Evolutionary conservation across 306 rosid genomes (phyloP), one percentile per base, ranked within the genome.

Genomic region (Cicer pinnatifidum): DNA sequence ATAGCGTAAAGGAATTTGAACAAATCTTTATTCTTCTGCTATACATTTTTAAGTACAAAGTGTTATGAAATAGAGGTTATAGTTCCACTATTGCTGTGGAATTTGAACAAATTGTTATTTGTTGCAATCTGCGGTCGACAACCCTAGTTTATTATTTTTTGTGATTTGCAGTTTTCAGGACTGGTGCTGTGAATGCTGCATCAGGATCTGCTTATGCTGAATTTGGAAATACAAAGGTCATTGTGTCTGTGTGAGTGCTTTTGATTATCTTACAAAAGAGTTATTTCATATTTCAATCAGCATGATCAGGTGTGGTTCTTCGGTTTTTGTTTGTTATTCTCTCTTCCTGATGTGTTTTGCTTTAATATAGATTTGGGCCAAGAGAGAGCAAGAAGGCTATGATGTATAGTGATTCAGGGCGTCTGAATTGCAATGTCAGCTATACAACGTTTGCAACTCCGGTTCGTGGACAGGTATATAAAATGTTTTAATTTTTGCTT

Each of bases 341-440:
- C 11, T 71, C 53, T 45, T 11, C 71, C 62, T 66, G 56, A 58
- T 52, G 35, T 56, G n/a, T n/a, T 82, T 41, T 53, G 39, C 41
- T 15, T n/a, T 43, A 16, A 17, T 67, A 67, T 77, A 94, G 96
- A 72, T 94, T 94, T 78, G 99, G 99, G 67, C 99, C 99, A 13
- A 90, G 97, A 75, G 99, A 94, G 87, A 94, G 99, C 76, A 94
- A 91, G 88, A 94, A 94, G 77, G 97, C 99, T 12, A 89, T 90
- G 97, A 67, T 85, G 92, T 94, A 90, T 83, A 94, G 97, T 56
- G 99, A 91, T 67, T 78, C 74, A 1, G 99, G 97, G 69, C 91
- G 97, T 20, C 81, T 94, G 65, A 94, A 94, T 85, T 94, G 99
- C 78, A 84, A 86, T 77, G 95, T 94, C 60, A 86, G 92, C 82